Conservation (phyloP, 2,329 filamentous ascomycete genomes). For the Aspergillus sp. region DNA sequence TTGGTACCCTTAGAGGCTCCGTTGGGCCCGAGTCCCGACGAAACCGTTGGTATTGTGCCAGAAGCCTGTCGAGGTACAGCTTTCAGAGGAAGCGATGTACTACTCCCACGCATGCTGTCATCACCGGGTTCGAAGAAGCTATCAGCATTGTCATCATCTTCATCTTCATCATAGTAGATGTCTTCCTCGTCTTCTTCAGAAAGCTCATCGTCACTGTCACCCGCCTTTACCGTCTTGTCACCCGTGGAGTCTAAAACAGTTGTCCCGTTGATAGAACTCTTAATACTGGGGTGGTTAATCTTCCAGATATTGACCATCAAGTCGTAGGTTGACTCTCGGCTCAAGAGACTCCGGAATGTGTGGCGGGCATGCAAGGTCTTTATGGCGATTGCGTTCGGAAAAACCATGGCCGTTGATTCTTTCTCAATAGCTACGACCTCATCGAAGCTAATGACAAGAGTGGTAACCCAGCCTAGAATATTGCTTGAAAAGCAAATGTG, state of each 20-base stretch:
- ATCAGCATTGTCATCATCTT: conserved; percentile 57
- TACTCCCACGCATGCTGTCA: conserved; percentile 56
- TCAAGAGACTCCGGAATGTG: conserved; percentile 92
- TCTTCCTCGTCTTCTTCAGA: conserved; percentile 64
- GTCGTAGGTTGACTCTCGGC: conserved; percentile 93
- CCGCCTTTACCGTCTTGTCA: conserved; percentile 82
- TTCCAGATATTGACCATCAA: conserved; percentile 98
- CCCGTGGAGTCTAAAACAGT: conserved; percentile 75
- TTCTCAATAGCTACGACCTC: conserved; percentile 97
- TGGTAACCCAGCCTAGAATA: conserved; percentile 97
- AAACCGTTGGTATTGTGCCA: conserved; percentile 39
- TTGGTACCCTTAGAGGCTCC: conserved; percentile 51
- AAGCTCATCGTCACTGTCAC: conserved; percentile 69
- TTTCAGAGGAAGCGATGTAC: conserved; percentile 48
- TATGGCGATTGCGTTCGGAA: conserved; percentile 96
- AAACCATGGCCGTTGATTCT: conserved; percentile 89
- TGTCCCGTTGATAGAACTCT: conserved; percentile 88
- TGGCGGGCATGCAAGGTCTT: conserved; percentile 94
- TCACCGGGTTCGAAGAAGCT: conserved; percentile 58
- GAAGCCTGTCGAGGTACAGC: conserved; percentile 71
- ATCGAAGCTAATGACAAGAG: conserved; percentile 95
- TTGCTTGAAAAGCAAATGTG: conserved; percentile 99
- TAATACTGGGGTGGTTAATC: conserved; percentile 86
- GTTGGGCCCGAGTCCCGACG: conserved; percentile 35
- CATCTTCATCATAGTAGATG: conserved; percentile 55